phyloP scores from a whole-genome alignment of 139 green algal species.

The Haematococcus sp. region DNA sequence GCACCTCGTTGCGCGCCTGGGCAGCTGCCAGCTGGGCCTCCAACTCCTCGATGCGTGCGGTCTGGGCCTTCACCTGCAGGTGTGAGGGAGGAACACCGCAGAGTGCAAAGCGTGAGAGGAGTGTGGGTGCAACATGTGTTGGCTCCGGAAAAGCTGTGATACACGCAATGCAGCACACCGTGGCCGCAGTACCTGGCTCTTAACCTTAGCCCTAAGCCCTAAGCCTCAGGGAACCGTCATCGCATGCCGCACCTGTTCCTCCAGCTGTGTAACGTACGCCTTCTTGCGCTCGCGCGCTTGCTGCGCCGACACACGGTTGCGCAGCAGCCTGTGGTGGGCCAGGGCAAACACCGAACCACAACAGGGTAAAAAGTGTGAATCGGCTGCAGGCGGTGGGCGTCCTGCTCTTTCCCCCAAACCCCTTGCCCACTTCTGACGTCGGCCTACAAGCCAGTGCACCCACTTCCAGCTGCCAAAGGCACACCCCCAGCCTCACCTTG shows the following conservation, averaged over 20 bases:
- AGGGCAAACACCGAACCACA: no score
- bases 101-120: background rate
- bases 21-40: conserved; percentile 7
- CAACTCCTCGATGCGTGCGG: conserved; percentile 9
- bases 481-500: no score
- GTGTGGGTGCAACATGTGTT: background rate
- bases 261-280: conserved; percentile 64
- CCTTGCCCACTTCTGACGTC: no score
- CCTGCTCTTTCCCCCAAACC: no score
- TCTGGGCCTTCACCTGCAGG: background rate
- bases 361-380: no score
- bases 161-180: no score
- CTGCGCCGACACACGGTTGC: conserved; percentile 84
- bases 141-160: background rate
- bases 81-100: background rate
- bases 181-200: no score
- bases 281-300: conserved; percentile 87
- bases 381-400: no score
- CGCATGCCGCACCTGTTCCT: conserved; percentile 43
- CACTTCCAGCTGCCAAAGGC: no score
- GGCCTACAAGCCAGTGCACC: no score
- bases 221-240: background rate
- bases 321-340: conserved; percentile 56
- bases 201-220: background rate
- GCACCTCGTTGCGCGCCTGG: conserved; percentile 20